Evolutionary conservation across 257 asterid species (phyloP), one percentile per base, ranked within the genome.

Genomic region (Plantago major): DNA sequence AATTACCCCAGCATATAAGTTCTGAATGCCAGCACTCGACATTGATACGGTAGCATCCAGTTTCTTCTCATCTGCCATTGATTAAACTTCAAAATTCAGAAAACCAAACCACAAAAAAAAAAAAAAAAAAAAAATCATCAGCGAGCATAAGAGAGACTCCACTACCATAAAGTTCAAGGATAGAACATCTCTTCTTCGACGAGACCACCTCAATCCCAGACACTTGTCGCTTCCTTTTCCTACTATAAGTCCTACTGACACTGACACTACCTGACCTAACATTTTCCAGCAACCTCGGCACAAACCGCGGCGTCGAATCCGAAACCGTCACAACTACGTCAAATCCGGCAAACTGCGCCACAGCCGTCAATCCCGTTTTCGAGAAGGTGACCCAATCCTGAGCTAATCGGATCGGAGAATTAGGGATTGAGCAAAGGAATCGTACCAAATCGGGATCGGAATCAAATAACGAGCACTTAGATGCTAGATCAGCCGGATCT

Each of bases 371-470:
- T 70, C 85, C 97, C 4, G 51, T 10, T n/a, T 54, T 60, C 18
- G 97, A 90, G 49, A 83, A 38, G 3, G 90, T 83, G 51, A 87
- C 88, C 51, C 30, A 57, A 65, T 72, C 68, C 1, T 56, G 67
- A 48, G 67, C 66, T 19, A 87, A 76, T 46, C 43, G 46, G 64
- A 90, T 64, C 9, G 97, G 97, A 48, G 95, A 90, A 70, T 78
- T 47, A 1, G 84, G 92, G 62, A 87, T 74, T 11, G 74, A 76
- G 73, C 95, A 90, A 38, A 90, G 84, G 58, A 69, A 80, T 30
- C 64, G 74, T n/a, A 90, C 61, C 60, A 66, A 67, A 13, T 76
- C 72, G 9, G 88, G 84, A 40, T 82, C 60, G 37, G 67, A 45
- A 60, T 42, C 7, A 55, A 70, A 76, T 46, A 69, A 65, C 11